phyloP scores from a whole-genome alignment of 305 asterid genomes.

The Solanum hybrid region DNA sequence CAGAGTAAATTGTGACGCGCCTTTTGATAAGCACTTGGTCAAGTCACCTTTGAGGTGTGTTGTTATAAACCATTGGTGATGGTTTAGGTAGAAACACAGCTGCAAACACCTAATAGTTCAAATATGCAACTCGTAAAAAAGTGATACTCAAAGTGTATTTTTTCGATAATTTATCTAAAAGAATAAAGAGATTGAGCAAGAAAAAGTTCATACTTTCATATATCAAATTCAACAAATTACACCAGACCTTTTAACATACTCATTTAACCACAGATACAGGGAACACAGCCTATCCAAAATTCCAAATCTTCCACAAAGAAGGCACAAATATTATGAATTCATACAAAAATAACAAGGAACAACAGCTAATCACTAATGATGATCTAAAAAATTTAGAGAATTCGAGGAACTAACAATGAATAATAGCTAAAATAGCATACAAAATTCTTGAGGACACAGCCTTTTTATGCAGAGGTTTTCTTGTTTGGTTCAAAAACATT shows the following conservation, averaged over 20 bases:
- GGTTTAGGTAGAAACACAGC: neutral
- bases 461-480: conserved; percentile 30
- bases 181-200: neutral
- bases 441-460: neutral
- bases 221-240: neutral
- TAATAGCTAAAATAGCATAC: neutral
- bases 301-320: neutral
- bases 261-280: neutral
- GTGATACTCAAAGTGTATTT: neutral
- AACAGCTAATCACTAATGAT: neutral
- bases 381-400: neutral
- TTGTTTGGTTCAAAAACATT: conserved; percentile 54
- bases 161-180: neutral
- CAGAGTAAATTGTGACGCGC: neutral
- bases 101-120: neutral
- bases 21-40: neutral
- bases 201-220: neutral
- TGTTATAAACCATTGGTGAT: neutral
- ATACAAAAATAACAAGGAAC: neutral
- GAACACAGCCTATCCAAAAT: neutral
- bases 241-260: neutral
- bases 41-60: neutral
- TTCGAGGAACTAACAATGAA: neutral
- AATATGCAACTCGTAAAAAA: neutral
- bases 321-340: neutral